Evolutionary conservation across 768 basidiomycete species (phyloP).

Genomic region (Pulveroboletus sp.): DNA sequence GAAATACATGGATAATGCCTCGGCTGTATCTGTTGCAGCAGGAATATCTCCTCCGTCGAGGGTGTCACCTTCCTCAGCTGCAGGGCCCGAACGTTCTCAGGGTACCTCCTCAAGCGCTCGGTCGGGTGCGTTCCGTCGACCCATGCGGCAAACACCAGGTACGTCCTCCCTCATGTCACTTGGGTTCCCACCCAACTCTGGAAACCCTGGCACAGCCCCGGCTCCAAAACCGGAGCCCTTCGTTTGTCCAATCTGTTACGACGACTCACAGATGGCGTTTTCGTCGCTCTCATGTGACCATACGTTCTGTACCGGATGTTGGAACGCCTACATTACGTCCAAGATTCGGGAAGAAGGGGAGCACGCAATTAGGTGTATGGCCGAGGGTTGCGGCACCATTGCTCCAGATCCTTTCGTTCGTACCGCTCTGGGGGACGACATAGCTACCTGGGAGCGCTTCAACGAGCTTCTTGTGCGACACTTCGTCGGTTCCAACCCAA

Average conservation of each 20-base stretch:
- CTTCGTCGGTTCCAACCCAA: conserved; percentile 79
- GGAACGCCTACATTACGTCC: conserved; percentile 71
- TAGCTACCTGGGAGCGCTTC: conserved; percentile 61
- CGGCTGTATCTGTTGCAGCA: conserved; percentile 64
- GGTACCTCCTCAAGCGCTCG: conserved; percentile 23
- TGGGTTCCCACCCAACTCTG: neutral
- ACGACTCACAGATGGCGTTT: conserved; percentile 64
- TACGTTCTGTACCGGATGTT: conserved; percentile 78
- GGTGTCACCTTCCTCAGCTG: conserved; percentile 15
- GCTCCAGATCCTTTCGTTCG: conserved; percentile 61
- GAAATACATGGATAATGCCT: conserved; percentile 92
- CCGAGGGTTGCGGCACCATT: conserved; percentile 64
- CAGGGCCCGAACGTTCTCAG: conserved; percentile 33
- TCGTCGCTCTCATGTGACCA: conserved; percentile 81
- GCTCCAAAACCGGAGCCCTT: conserved; percentile 47
- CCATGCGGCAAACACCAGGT: conserved; percentile 29
- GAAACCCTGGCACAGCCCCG: conserved; percentile 13
- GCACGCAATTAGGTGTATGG: conserved; percentile 72
- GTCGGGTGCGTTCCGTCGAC: conserved; percentile 24
- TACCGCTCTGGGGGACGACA: conserved; percentile 51
- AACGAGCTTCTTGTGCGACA: conserved; percentile 84
- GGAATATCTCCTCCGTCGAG: conserved; percentile 50
- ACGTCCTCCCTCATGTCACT: neutral
- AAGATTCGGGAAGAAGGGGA: conserved; percentile 86
- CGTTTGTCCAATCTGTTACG: conserved; percentile 92